phyloP scores from a whole-genome alignment of 805 yeast genomes.

The Kluyveromyces wickerhamii region DNA sequence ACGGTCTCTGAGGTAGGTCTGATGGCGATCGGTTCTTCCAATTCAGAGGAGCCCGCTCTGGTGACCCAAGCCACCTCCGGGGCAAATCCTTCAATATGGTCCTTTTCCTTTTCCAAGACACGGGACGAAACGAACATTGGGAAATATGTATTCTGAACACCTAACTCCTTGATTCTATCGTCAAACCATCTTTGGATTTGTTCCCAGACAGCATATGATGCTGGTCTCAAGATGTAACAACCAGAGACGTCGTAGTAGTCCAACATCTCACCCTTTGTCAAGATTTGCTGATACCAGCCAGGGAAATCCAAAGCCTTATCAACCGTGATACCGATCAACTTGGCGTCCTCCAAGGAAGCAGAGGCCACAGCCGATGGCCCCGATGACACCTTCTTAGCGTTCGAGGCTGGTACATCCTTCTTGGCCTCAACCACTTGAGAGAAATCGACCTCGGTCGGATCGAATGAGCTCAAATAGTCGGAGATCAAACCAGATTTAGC shows the following conservation, averaged over 20 bases:
- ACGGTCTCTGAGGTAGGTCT: constrained; percentile 99
- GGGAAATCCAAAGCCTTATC: constrained; percentile 90
- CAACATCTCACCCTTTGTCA: constrained; percentile 95
- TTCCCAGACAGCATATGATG: constrained; percentile 94
- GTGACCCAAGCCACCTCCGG: constrained; percentile 99
- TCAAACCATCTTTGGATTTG: constrained; percentile 84
- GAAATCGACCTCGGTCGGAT: constrained; percentile 44
- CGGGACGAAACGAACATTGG: constrained; percentile 95
- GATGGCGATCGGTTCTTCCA: constrained; percentile 97
- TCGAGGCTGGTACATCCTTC: constrained; percentile 16
- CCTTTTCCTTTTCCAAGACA: constrained; percentile 95
- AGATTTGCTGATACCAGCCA: constrained; percentile 94
- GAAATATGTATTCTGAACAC: constrained; percentile 93
- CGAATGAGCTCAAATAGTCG: constrained; percentile 34
- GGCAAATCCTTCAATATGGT: constrained; percentile 97
- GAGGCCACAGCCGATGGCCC: constrained; percentile 23
- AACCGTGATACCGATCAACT: constrained; percentile 91
- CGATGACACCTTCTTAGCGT: constrained; percentile 20
- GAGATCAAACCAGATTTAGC: constrained; percentile 20
- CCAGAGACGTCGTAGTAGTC: constrained; percentile 99
- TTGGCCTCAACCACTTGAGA: constrained; percentile 30
- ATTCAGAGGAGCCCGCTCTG: constrained; percentile 84
- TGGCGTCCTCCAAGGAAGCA: constrained; percentile 73
- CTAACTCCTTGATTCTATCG: constrained; percentile 68
- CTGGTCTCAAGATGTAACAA: constrained; percentile 95